Conservation (phyloP, 2,329 filamentous ascomycete species). For the Apiospora pterosperma region DNA sequence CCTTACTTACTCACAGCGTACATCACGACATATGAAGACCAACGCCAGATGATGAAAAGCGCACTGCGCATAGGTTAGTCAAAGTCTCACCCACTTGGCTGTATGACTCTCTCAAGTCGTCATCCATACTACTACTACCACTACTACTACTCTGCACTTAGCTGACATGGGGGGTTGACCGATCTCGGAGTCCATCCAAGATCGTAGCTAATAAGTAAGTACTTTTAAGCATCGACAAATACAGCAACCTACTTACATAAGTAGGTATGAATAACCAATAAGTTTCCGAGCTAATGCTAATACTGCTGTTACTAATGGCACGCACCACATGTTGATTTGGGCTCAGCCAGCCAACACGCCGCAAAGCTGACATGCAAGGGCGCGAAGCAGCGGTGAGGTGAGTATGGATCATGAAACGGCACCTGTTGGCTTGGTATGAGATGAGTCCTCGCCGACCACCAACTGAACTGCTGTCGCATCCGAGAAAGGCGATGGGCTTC, state of each 20-base stretch:
- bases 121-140: too few relatives aligned
- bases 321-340: too few relatives aligned
- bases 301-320: neutral
- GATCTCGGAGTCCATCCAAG: neutral
- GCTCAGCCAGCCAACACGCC: neutral
- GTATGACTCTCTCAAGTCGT: neutral
- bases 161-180: neutral
- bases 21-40: too few relatives aligned
- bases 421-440: neutral
- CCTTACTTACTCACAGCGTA: neutral
- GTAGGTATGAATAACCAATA: neutral
- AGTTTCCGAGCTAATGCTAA: neutral
- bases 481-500: neutral
- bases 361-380: neutral
- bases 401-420: neutral
- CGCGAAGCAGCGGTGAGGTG: neutral
- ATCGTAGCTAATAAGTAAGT: neutral
- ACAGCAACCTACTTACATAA: too few relatives aligned
- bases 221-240: neutral
- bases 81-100: neutral
- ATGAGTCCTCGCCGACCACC: neutral
- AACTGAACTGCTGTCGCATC: neutral
- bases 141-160: neutral
- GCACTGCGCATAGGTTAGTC: neutral
- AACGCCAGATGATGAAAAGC: too few relatives aligned